These are phyloP conservation scores for Austroboletus rostrupii DNA, from an alignment of 1,284 basidiomycete species.

Conservation along the genomic window DNA sequence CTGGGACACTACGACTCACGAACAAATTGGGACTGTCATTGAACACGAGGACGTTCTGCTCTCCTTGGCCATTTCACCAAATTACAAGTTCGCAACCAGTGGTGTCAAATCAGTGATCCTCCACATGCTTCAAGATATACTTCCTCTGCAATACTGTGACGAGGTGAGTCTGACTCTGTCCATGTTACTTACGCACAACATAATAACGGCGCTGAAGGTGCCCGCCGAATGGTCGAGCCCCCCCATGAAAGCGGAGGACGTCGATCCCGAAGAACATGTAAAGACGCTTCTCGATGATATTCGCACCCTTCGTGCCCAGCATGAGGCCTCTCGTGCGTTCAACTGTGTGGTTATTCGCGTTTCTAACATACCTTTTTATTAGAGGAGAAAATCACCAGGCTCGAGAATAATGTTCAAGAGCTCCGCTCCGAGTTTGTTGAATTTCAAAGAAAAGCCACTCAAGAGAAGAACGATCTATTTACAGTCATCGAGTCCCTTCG, in stretches of 20 bases:
- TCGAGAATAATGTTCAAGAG: conserved; percentile 5
- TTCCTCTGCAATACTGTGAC: background rate
- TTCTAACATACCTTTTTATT: background rate
- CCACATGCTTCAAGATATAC: conserved; percentile 1
- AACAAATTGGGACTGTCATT: conserved; percentile 6
- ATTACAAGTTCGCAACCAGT: conserved; percentile 6
- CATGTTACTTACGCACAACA: too few relatives aligned
- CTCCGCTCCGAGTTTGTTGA: conserved; percentile 5
- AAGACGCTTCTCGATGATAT: conserved; percentile 1
- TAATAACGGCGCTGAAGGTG: background rate
- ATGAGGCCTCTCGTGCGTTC: conserved; percentile 9
- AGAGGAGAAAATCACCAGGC: conserved; percentile 4
- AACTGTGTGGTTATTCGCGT: too few relatives aligned
- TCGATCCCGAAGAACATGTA: background rate
- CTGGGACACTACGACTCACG: conserved; percentile 12
- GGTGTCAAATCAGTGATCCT: background rate
- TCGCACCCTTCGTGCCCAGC: conserved; percentile 4
- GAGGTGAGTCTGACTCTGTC: background rate
- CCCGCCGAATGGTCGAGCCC: background rate
- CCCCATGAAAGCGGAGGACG: background rate
- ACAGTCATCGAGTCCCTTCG: conserved; percentile 5
- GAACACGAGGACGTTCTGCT: conserved; percentile 1
- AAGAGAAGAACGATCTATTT: background rate
- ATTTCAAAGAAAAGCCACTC: background rate
- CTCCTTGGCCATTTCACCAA: conserved; percentile 6